Conservation (phyloP, 2,329 filamentous ascomycete genomes). For the Chaetomium strumarium region DNA sequence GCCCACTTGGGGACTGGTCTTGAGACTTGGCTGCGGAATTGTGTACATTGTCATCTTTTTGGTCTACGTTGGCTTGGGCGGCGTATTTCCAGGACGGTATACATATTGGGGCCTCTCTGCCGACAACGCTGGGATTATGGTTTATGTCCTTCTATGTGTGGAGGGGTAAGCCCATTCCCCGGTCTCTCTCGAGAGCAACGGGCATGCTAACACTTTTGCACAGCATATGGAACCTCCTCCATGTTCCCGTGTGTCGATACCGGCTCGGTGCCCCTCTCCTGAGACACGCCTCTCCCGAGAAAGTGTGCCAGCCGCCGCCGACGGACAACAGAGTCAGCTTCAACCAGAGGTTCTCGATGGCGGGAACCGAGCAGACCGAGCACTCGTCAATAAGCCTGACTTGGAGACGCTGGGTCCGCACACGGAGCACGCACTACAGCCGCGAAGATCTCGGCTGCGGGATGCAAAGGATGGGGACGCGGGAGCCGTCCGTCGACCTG, state of each 20-base stretch:
- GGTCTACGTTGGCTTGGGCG: constrained; percentile 31
- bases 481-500: background rate
- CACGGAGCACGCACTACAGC: constrained; percentile 7
- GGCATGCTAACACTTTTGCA: background rate
- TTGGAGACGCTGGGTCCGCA: constrained; percentile 16
- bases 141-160: constrained; percentile 34
- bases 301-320: background rate
- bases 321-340: constrained; percentile 10
- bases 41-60: constrained; percentile 33
- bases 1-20: constrained; percentile 29
- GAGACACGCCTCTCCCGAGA: background rate
- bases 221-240: constrained; percentile 21
- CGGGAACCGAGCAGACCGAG: constrained; percentile 12
- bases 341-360: constrained; percentile 12
- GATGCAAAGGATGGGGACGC: background rate
- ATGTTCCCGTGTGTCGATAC: constrained; percentile 14
- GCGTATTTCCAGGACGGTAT: constrained; percentile 34
- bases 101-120: constrained; percentile 33
- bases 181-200: background rate
- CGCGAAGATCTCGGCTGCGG: constrained; percentile 4
- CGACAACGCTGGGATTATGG: constrained; percentile 28
- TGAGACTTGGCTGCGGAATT: constrained; percentile 29
- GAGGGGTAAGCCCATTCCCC: constrained; percentile 22
- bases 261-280: constrained; percentile 6
- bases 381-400: constrained; percentile 15